Base-by-base conservation (phyloP, 768 basidiomycete genomes). In the Galerina sulciceps region DNA sequence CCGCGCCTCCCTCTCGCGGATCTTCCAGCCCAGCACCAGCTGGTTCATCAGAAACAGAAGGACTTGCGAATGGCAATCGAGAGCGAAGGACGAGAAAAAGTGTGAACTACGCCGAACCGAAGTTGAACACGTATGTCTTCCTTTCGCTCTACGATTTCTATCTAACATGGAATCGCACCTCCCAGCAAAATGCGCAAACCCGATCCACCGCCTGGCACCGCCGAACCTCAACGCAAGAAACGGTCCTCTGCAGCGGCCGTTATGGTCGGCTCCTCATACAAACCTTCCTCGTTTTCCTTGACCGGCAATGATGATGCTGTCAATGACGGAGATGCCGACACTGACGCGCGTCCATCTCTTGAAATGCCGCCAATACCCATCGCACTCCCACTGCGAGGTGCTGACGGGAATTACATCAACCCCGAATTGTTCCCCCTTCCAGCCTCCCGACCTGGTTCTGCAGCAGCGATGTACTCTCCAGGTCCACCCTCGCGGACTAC, bases 181-280 rank as follows among this genome's bases (percentile, higher is more conserved):
- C 65, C 43, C 67, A 93, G 91, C 45, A 94, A 94, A 84, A 93
- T 94, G 92, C 88, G 92, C 44, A 93, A 93, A 73, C 91, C 92
- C 10, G 90, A 91, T 63, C 76, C 83, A 15, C 71, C 71, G 13
- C 75, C 81, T 26, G 75, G 77, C 13, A 65, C 67, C 14, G 54
- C 61, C 22, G 58, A 63, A 22, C 65, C 67, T 10, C 56, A 74
- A 13, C 67, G 75, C 38, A 82, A 79, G 70, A 85, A 86, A 70
- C 78, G 84, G 6, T 69, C 73, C 5, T 80, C 80, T 0, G 76
- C 79, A 10, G 75, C 78, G 10, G 78, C 81, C 14, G 71, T 75
- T 17, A 70, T 79, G 56, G 64, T 72, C 37, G 65, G 65, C 9
- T 61, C 64, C 15, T 38, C 61, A 1, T 73, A 73, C 58, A 71